Evolutionary conservation across 2,329 filamentous ascomycete species (phyloP).

Genomic region (Colletotrichum spaethianum): DNA sequence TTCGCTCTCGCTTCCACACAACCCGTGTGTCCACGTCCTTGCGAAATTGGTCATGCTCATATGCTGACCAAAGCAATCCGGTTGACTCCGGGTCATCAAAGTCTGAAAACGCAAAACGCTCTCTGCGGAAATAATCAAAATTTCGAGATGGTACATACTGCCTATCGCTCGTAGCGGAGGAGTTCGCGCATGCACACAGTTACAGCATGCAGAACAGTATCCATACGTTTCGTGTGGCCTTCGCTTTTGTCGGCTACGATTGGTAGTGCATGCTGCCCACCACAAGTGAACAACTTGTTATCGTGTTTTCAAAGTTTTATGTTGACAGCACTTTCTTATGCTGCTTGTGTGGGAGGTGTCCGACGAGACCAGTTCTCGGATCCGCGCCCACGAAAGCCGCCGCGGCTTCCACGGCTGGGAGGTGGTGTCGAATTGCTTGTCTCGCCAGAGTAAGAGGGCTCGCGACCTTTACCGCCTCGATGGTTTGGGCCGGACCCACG

Average conservation of each 20-base stretch:
- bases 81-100: neutral
- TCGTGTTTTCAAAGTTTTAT: neutral
- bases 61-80: constrained; percentile 25
- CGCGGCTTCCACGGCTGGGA: constrained; percentile 54
- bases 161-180: constrained; percentile 25
- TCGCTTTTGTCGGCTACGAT: constrained; percentile 22
- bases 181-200: constrained; percentile 15
- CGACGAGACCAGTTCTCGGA: constrained; percentile 59
- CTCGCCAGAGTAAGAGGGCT: constrained; percentile 40
- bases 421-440: constrained; percentile 42
- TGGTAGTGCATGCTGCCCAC: constrained; percentile 12
- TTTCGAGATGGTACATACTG: constrained; percentile 26
- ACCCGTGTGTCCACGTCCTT: constrained; percentile 5
- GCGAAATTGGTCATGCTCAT: constrained; percentile 16
- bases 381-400: constrained; percentile 56
- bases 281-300: neutral
- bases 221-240: constrained; percentile 18
- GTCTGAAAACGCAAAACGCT: constrained; percentile 25
- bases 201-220: constrained; percentile 4
- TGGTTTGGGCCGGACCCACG: constrained; percentile 39
- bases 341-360: constrained; percentile 34
- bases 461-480: constrained; percentile 43
- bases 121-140: constrained; percentile 23
- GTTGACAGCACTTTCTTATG: constrained; percentile 16
- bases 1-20: constrained; percentile 28